Conservation (phyloP, 768 basidiomycete genomes). For the Dentipellis fragilis region DNA sequence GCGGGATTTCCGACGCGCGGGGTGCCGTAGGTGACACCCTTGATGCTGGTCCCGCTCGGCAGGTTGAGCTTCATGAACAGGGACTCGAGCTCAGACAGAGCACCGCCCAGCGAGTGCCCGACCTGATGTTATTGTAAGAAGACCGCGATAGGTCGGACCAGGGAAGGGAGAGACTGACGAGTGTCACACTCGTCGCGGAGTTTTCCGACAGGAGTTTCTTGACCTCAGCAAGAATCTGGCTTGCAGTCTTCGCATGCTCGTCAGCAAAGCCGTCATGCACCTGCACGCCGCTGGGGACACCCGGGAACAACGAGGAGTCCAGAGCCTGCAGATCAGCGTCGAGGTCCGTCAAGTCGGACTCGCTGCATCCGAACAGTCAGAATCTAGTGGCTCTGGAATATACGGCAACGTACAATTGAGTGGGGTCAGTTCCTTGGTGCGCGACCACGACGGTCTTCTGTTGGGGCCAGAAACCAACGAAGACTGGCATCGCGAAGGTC, state of each 20-base stretch:
- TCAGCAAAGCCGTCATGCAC: conserved; percentile 7
- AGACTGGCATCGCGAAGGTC: conserved; percentile 4
- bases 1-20: conserved; percentile 9
- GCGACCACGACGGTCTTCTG: conserved; percentile 10
- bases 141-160: neutral
- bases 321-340: neutral
- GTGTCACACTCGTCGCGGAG: conserved; percentile 3
- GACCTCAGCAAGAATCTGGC: conserved; percentile 9
- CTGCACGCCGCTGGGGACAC: neutral
- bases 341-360: conserved; percentile 7
- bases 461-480: conserved; percentile 11
- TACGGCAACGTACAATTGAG: conserved; percentile 1
- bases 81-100: conserved; percentile 10
- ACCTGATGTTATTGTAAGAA: neutral
- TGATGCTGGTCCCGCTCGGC: conserved; percentile 5
- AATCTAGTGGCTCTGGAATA: neutral
- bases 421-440: conserved; percentile 11
- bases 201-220: conserved; percentile 4
- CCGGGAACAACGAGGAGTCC: conserved; percentile 7
- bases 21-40: conserved; percentile 12
- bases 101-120: conserved; percentile 13
- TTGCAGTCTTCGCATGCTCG: conserved; percentile 10
- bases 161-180: conserved; percentile 2
- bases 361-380: neutral
- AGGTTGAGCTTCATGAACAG: conserved; percentile 13